A percentile compares a stretch with the other conserved stretches of the same genome.
Evolutionary conservation across 2,329 filamentous ascomycete species (phyloP).

Genomic region (Epichloe glyceriae): DNA sequence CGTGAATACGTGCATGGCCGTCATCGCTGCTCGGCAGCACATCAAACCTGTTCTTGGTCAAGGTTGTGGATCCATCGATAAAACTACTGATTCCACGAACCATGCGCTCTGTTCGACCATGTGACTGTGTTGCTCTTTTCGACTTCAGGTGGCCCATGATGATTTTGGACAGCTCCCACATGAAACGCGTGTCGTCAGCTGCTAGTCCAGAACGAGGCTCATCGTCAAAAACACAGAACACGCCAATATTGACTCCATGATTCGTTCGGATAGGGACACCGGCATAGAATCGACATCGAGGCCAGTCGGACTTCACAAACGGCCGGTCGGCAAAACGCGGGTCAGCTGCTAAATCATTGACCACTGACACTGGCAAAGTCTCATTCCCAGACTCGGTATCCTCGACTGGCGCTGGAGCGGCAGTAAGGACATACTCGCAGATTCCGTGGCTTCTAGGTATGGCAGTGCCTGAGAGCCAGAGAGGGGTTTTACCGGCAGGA

Average conservation of each 20-base stretch:
- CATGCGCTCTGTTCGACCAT: slow-evolving; percentile 19
- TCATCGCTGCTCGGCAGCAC: not conserved
- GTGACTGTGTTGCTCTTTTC: slow-evolving; percentile 11
- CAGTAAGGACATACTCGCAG: slow-evolving; percentile 1
- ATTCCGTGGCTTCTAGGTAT: slow-evolving; percentile 12
- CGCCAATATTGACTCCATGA: slow-evolving; percentile 23
- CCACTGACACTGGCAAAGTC: not conserved
- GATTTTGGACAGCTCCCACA: slow-evolving; percentile 12
- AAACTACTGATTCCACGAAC: slow-evolving; percentile 19
- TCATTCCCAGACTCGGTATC: not conserved
- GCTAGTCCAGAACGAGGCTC: slow-evolving; percentile 9
- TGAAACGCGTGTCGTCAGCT: slow-evolving; percentile 10
- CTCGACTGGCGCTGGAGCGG: not conserved
- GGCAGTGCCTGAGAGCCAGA: slow-evolving; percentile 11
- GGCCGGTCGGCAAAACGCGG: slow-evolving; percentile 13
- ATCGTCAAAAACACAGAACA: slow-evolving; percentile 14
- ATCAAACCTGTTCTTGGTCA: slow-evolving; percentile 1
- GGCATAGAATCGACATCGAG: slow-evolving; percentile 18
- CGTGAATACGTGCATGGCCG: slow-evolving; percentile 11
- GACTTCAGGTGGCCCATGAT: slow-evolving; percentile 20
- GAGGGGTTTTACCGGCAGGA: not conserved
- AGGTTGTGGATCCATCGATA: slow-evolving; percentile 10
- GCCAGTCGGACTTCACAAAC: slow-evolving; percentile 9
- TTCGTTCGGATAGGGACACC: slow-evolving; percentile 22
- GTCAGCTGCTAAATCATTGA: slow-evolving; percentile 9